Conservation (phyloP, 371 early-diverging fungal species). For the Nematocida minor region DNA sequence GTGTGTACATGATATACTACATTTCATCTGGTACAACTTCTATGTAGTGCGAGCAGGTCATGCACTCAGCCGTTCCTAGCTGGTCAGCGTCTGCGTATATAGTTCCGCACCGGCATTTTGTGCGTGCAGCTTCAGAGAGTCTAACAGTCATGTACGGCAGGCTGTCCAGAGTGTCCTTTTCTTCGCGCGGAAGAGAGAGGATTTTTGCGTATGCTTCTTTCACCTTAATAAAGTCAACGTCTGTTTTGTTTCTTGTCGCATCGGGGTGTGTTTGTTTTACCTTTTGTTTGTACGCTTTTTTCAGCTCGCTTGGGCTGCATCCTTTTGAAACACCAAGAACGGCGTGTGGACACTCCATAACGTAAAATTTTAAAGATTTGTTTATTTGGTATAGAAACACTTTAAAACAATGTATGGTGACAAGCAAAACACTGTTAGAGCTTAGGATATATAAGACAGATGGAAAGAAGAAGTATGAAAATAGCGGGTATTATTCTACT, state of each 20-base stretch:
- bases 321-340: constrained; percentile 74
- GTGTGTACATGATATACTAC: too few species aligned
- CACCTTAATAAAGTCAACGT: background rate
- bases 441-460: constrained; percentile 16
- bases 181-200: background rate
- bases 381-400: background rate
- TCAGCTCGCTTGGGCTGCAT: constrained; percentile 76
- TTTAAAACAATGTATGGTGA: background rate
- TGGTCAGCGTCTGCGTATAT: background rate
- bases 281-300: constrained; percentile 77
- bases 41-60: constrained; percentile 31
- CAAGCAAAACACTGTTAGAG: constrained; percentile 26
- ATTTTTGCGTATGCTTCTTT: background rate
- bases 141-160: background rate
- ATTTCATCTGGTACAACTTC: background rate
- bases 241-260: constrained; percentile 49
- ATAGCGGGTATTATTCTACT: background rate
- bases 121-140: background rate
- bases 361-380: background rate
- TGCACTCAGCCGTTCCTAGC: constrained; percentile 2
- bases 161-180: background rate
- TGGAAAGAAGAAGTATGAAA: constrained; percentile 7
- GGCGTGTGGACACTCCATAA: constrained; percentile 67
- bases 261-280: constrained; percentile 77
- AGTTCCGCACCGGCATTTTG: constrained; percentile 26